Evolutionary conservation across 495 filamentous ascomycete genomes (phyloP).

Genomic region (Saxispiralis lemnorum): DNA sequence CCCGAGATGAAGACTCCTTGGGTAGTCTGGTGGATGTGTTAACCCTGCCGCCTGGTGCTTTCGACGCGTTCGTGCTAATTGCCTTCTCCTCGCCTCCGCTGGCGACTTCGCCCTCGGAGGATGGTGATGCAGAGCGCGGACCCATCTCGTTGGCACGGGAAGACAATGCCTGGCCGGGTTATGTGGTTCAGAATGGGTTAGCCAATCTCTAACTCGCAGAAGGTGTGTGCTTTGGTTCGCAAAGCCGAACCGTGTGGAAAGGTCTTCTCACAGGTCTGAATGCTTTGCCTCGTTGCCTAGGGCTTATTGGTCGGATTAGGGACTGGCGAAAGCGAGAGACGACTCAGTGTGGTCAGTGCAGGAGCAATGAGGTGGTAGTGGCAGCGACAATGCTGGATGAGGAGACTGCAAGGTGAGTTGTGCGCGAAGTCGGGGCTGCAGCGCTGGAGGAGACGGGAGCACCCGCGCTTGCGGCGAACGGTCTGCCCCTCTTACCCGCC

Average conservation of each 20-base stretch:
- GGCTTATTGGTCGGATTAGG: background rate
- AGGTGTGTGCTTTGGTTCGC: conserved; percentile 10
- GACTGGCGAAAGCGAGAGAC: no score
- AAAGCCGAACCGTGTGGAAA: conserved; percentile 12
- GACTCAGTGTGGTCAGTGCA: no score
- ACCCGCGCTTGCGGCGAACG: no score
- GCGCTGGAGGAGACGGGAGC: no score
- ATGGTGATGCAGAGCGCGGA: conserved; percentile 27
- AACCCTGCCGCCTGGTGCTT: conserved; percentile 56
- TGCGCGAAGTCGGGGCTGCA: no score
- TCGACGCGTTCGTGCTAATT: conserved; percentile 51
- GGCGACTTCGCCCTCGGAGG: conserved; percentile 74
- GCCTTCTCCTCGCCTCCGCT: conserved; percentile 57
- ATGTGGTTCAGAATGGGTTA: conserved; percentile 9
- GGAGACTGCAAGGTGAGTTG: no score
- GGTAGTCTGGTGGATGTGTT: conserved; percentile 50
- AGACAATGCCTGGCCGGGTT: conserved; percentile 8
- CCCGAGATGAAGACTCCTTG: conserved; percentile 35
- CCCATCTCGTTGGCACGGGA: conserved; percentile 23
- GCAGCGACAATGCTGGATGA: no score
- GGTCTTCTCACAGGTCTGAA: conserved; percentile 8
- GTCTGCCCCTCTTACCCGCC: no score
- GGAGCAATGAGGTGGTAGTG: no score
- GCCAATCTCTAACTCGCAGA: conserved; percentile 7
- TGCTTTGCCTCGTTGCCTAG: background rate